Evolutionary conservation across 2,329 filamentous ascomycete species (phyloP).

Genomic region (Aspergillus alliaceus): DNA sequence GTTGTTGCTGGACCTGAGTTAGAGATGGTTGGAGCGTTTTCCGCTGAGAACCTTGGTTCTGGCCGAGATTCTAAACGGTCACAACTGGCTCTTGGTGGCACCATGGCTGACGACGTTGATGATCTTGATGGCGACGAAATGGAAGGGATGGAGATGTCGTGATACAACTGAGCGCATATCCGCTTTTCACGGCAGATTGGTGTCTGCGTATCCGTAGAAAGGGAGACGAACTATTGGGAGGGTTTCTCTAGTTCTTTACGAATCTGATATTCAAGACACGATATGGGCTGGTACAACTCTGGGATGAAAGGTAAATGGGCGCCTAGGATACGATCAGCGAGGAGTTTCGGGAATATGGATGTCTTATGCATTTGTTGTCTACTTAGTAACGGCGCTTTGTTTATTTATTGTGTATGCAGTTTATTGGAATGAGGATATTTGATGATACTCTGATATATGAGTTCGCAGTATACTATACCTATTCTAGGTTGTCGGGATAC

Average conservation of each 20-base stretch:
- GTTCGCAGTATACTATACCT: too few relatives aligned
- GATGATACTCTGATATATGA: too few relatives aligned
- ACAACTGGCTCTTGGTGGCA: slow-evolving; percentile 26
- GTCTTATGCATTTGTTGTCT: not conserved
- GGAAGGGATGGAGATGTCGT: slow-evolving; percentile 49
- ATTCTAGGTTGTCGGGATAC: slow-evolving; percentile 11
- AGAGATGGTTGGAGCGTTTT: slow-evolving; percentile 58
- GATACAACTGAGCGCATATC: slow-evolving; percentile 19
- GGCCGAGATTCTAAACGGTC: slow-evolving; percentile 31
- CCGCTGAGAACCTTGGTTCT: slow-evolving; percentile 46
- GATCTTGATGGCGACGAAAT: slow-evolving; percentile 49
- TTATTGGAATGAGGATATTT: not conserved
- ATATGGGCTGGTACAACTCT: too few relatives aligned
- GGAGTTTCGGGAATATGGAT: not conserved
- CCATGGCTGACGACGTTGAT: slow-evolving; percentile 34
- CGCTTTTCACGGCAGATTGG: slow-evolving; percentile 2
- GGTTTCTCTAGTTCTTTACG: not conserved
- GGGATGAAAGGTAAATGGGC: not conserved
- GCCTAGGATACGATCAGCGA: not conserved
- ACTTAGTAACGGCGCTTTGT: not conserved
- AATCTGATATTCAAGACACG: not conserved
- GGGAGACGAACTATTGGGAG: not conserved
- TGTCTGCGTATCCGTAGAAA: not conserved
- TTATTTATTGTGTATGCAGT: not conserved
- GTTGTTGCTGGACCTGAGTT: slow-evolving; percentile 87